Percentiles rank a stretch among this genome's conserved stretches.
Conservation (phyloP, 164 flowering plant genomes). For the Vitis amurensis region DNA sequence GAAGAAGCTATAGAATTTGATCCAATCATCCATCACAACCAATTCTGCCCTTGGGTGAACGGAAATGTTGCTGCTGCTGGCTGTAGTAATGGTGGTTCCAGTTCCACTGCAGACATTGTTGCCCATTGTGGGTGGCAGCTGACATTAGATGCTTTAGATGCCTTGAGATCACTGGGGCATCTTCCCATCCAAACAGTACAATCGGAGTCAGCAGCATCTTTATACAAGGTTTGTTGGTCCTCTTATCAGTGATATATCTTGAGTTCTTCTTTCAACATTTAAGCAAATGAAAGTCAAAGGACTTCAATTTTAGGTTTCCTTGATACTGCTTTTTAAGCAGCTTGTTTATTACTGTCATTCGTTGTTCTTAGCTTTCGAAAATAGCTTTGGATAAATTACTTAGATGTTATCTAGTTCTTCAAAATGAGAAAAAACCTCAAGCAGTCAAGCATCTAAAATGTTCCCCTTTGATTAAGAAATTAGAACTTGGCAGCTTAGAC, state of each 20-base stretch:
- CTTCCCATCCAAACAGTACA: conserved; percentile 65
- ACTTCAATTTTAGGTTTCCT: background rate
- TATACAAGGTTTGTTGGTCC: conserved; percentile 65
- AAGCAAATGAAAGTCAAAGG: background rate
- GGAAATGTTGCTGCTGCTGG: conserved; percentile 99
- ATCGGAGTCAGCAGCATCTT: conserved; percentile 95
- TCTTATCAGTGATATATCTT: background rate
- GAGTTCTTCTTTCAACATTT: background rate
- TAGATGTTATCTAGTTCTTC: too few species aligned
- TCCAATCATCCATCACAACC: conserved; percentile 84
- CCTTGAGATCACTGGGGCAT: conserved; percentile 62
- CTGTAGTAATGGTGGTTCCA: conserved; percentile 46
- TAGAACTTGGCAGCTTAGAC: too few species aligned
- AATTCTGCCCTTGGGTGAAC: conserved; percentile 97
- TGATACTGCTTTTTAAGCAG: too few species aligned
- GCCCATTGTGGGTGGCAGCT: conserved; percentile 97
- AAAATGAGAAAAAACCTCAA: too few species aligned
- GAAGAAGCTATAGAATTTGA: conserved; percentile 82
- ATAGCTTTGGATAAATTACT: background rate
- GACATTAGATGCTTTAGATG: conserved; percentile 90
- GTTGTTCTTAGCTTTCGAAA: background rate
- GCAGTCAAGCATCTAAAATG: too few species aligned
- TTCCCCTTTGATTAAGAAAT: too few species aligned
- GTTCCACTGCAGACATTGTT: conserved; percentile 40
- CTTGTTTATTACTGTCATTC: background rate